Evolutionary conservation across 305 asterid genomes (phyloP).

Genomic region (Coffea humblotiana): DNA sequence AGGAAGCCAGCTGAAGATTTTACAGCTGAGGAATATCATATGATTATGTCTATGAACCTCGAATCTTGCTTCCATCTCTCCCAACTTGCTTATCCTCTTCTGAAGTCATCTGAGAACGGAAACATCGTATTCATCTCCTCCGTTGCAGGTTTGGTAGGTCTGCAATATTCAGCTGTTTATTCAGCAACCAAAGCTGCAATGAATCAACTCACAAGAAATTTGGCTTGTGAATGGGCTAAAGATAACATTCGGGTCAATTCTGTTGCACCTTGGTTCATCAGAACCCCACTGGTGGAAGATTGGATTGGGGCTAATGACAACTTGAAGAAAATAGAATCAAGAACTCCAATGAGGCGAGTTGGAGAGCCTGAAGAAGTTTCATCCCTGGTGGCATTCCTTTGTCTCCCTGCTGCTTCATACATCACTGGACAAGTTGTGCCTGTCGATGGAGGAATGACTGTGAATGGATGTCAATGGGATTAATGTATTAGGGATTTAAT

Average conservation of each 20-base stretch:
- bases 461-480: constrained; percentile 4
- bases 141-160: constrained; percentile 10
- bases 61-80: too few species aligned
- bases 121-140: constrained; percentile 32
- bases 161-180: constrained; percentile 10
- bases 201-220: constrained; percentile 13
- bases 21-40: too few species aligned
- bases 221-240: constrained; percentile 30
- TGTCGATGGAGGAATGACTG: constrained; percentile 19
- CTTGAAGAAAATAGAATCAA: constrained; percentile 2
- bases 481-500: too few species aligned
- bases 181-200: constrained; percentile 25
- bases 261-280: constrained; percentile 4
- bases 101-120: constrained; percentile 25
- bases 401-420: constrained; percentile 20
- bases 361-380: constrained; percentile 21
- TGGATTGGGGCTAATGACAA: neutral
- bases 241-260: constrained; percentile 17
- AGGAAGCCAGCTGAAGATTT: too few species aligned
- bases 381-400: constrained; percentile 13
- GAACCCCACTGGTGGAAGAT: neutral
- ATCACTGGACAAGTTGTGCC: constrained; percentile 21
- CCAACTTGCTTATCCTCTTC: too few species aligned
- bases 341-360: constrained; percentile 12
- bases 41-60: too few species aligned